These are phyloP conservation scores for Pezicula rhizophila DNA, from an alignment of 2,329 filamentous ascomycete genomes.

Conservation along the genomic window DNA sequence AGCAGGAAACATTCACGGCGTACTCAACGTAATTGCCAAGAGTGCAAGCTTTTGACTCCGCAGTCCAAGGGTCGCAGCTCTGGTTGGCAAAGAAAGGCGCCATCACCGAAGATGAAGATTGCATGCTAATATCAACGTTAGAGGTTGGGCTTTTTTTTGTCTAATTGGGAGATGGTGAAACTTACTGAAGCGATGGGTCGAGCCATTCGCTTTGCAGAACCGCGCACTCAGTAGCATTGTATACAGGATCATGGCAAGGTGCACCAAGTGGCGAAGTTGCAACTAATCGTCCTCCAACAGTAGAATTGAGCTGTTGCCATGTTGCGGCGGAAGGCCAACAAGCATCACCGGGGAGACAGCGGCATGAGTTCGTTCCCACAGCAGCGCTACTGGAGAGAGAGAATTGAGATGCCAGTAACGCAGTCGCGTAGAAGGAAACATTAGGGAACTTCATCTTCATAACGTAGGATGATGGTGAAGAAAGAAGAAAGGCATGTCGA, in stretches of 20 bases:
- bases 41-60: constrained; percentile 31
- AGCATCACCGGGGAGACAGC: constrained; percentile 14
- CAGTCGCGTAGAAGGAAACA: background rate
- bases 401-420: background rate
- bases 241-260: constrained; percentile 19
- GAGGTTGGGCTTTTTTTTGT: background rate
- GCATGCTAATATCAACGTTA: constrained; percentile 18
- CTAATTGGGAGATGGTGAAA: background rate
- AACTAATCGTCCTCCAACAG: constrained; percentile 11
- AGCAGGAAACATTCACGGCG: constrained; percentile 20
- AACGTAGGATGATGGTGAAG: background rate
- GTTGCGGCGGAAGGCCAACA: constrained; percentile 10
- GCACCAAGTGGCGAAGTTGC: constrained; percentile 10
- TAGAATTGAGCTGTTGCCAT: constrained; percentile 12
- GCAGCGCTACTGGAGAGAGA: background rate
- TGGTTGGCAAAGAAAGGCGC: constrained; percentile 33
- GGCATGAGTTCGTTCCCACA: background rate
- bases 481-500: background rate
- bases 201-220: constrained; percentile 8
- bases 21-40: constrained; percentile 32
- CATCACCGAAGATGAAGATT: constrained; percentile 36
- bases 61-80: constrained; percentile 26
- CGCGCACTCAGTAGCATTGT: constrained; percentile 16
- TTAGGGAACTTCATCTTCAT: background rate
- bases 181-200: constrained; percentile 8